Evolutionary conservation across 116 monocot genomes (phyloP), one percentile per base, ranked within the genome.

Genomic region (Dioscorea cayenensis): DNA sequence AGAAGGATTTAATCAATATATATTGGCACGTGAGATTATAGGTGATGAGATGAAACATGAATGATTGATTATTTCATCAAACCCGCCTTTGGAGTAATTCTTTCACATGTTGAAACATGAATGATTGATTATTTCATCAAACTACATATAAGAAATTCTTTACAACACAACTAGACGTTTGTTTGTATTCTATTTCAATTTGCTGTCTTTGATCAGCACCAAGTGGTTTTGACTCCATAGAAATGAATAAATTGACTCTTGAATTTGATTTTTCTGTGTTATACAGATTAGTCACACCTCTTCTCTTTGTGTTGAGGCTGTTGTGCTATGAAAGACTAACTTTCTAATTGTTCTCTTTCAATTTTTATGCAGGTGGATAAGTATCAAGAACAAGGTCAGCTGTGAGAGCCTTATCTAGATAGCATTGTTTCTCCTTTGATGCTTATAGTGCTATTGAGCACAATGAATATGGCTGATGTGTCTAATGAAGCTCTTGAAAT

Each of bases 361-460:
- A 36, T 69, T 35, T 7, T 43, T 65, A 3, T 28, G 35, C 81
- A 99, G 99, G 78, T 99, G 69, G 99, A 94, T 65, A 94, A 91
- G 79, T 99, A 99, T 80, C 99, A 99, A 82, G 84, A 99, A 69
- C 89, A 99, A 61, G 99, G 99, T 13, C 91, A 99, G 70, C 89
- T 99, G 21, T 82, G 94, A 12, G 99, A 99, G 72, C 94, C 99
- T 16, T 99, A 89, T 76, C 73, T 99, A 36, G 99, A 94, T 63
- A 81, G 55, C 75, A 87, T 99, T 18, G 74, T 99, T 29, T 79
- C 89, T 43, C 94, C 94, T 28, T 63, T 99, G 64, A 94, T 99
- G 99, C 60, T 74, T 12, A 72, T 94, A 51, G 80, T 99, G 12
- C 94, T 83, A n/a, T 86, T 84, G 22, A 81, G 58, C 67, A 70